Evolutionary conservation across 106 monocot species (phyloP).

Genomic region (Dendrobium huoshanense): DNA sequence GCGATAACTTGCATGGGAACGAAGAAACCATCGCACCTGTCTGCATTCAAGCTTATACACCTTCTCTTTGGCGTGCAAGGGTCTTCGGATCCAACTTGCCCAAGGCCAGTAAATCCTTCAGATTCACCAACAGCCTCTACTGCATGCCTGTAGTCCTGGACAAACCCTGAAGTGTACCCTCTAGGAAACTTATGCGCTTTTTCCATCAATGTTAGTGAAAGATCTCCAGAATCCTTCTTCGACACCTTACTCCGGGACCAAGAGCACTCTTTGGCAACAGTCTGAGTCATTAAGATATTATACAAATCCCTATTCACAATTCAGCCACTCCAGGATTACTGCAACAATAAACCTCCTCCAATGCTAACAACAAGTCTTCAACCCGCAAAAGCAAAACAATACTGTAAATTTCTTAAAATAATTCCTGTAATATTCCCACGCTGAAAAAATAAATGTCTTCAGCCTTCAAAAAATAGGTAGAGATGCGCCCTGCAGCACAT

Average conservation of each 20-base stretch:
- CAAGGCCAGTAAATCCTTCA: constrained; percentile 53
- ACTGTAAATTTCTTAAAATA: not conserved
- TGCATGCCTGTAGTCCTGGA: constrained; percentile 25
- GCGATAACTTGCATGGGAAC: constrained; percentile 47
- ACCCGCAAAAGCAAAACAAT: not conserved
- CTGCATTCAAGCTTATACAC: constrained; percentile 66
- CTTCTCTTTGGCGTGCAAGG: constrained; percentile 69
- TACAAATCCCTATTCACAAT: not conserved
- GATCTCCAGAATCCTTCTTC: constrained; percentile 12
- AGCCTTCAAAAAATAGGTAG: not conserved
- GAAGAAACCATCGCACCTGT: constrained; percentile 31
- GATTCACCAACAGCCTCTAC: constrained; percentile 60
- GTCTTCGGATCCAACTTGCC: constrained; percentile 51
- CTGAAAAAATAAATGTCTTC: not conserved
- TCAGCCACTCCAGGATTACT: not conserved
- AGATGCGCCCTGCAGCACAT: not conserved
- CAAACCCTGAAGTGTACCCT: constrained; percentile 23
- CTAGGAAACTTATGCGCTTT: constrained; percentile 30
- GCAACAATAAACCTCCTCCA: not conserved
- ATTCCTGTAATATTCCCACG: not conserved
- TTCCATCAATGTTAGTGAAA: constrained; percentile 32
- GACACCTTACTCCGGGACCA: constrained; percentile 16
- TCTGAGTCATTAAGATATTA: constrained; percentile 15
- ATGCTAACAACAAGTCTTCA: not conserved
- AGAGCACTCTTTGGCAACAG: constrained; percentile 28